Evolutionary conservation across 257 asterid genomes (phyloP).

Genomic region (Verbascum thapsus): DNA sequence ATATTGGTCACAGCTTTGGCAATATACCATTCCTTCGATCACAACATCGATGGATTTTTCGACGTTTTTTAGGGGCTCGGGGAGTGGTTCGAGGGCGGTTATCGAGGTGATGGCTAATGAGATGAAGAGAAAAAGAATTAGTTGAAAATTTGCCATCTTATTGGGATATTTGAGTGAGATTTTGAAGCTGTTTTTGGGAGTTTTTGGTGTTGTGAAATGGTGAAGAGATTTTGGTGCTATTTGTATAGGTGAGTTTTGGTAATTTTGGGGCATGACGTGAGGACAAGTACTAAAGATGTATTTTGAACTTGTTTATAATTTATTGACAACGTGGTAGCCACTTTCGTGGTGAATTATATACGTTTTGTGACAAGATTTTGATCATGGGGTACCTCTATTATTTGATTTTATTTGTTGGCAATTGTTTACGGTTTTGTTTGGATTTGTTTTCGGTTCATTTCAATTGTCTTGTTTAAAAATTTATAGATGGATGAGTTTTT

Average conservation of each 20-base stretch:
- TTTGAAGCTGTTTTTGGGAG: too few species aligned
- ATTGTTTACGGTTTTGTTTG: not conserved
- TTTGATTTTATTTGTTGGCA: not conserved
- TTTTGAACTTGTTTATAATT: slow-evolving; percentile 16
- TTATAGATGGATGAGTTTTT: too few species aligned
- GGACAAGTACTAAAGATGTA: slow-evolving; percentile 39
- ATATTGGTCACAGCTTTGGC: slow-evolving; percentile 62
- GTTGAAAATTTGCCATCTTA: slow-evolving; percentile 62
- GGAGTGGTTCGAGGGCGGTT: slow-evolving; percentile 31
- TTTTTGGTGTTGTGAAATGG: slow-evolving; percentile 26
- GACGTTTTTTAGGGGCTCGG: slow-evolving; percentile 32
- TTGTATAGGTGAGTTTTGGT: slow-evolving; percentile 33
- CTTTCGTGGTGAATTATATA: slow-evolving; percentile 21
- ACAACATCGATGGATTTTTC: slow-evolving; percentile 53
- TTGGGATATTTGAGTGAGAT: slow-evolving; percentile 27
- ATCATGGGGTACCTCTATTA: not conserved
- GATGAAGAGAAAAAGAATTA: slow-evolving; percentile 48
- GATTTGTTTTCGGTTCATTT: too few species aligned
- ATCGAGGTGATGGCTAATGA: slow-evolving; percentile 38
- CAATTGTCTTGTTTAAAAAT: too few species aligned
- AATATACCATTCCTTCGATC: slow-evolving; percentile 78
- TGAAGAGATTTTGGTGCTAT: slow-evolving; percentile 13
- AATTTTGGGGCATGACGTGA: slow-evolving; percentile 48
- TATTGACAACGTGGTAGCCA: slow-evolving; percentile 56
- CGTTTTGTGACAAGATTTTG: not conserved